Evolutionary conservation across 2,329 filamentous ascomycete species (phyloP), one percentile per base, ranked within the genome.

Genomic region (Neopestalotiopsis clavispora): DNA sequence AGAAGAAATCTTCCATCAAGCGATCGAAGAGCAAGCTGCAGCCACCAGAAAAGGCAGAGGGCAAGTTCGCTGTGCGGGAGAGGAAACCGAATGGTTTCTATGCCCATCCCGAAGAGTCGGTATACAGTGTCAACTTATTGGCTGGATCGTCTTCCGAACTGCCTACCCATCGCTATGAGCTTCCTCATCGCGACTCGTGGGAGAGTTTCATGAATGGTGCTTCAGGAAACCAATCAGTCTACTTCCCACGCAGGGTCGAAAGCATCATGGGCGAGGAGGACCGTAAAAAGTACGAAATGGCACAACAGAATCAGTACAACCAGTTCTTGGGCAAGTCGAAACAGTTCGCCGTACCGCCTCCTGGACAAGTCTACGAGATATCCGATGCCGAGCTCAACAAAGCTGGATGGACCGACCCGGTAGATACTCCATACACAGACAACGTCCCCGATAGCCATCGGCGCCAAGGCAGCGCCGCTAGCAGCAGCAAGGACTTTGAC

Each of bases 251-350:
- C 13, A 85, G 89, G 57, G 89, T 94, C 62, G 92, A 95, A 74
- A 92, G 87, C 74, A 89, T 95, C 75, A 93, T 97, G 88, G 89
- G 89, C 71, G 90, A 92, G 6, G 93, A 96, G 77, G 93, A 95
- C 75, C 87, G 89, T 45, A 87, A 86, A 71, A 92, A 94, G 75
- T 93, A 94, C 76, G 87, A 90, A 74, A 87, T 93, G 75, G 90
- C 91, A 1, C 92, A 92, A 76, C 85, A 86, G 57, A 85, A 80
- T 68, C 85, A 87, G 73, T 76, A 80, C 45, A 80, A 77, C 69
- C 75, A 79, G 45, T 79, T 79, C 64, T 32, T 79, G 20, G 77
- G 74, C 58, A 76, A 74, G 38, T 76, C 76, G 13, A 76, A 78
- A 66, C 77, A 77, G 32, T 78, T 75, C 66, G 74, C 80, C 38